A percentile compares a stretch with the other conserved stretches of the same genome.
phyloP scores from a whole-genome alignment of 768 basidiomycete genomes.

The Neoboletus magnificus region DNA sequence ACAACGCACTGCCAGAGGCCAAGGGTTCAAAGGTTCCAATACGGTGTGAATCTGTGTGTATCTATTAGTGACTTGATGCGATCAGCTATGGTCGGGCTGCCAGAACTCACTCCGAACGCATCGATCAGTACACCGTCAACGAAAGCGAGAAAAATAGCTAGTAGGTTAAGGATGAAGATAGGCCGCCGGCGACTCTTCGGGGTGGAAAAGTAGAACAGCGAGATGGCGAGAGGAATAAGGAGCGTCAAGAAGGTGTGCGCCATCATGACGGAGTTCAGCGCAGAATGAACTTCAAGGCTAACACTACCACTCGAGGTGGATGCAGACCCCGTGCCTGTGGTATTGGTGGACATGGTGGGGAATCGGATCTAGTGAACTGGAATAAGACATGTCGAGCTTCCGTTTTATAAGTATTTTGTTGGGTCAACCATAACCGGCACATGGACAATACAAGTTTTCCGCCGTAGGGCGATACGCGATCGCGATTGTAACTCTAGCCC shows the following conservation, averaged over 20 bases:
- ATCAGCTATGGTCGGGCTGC: not conserved
- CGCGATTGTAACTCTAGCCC: not conserved
- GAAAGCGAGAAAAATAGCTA: conserved; percentile 10
- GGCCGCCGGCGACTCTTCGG: conserved; percentile 13
- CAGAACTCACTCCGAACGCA: conserved; percentile 5
- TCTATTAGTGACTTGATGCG: not conserved
- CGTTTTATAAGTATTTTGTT: not conserved
- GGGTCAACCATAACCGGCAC: not conserved
- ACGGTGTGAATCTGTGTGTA: conserved; percentile 20
- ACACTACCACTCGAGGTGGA: not conserved
- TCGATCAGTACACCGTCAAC: conserved; percentile 14
- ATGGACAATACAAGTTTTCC: not conserved
- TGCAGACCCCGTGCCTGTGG: not conserved
- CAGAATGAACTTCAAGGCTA: conserved; percentile 5
- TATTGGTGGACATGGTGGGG: conserved; percentile 5
- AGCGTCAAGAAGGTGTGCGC: conserved; percentile 20
- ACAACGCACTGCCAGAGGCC: conserved; percentile 1
- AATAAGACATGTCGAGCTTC: not conserved
- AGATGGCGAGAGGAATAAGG: conserved; percentile 18
- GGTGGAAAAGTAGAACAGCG: conserved; percentile 24
- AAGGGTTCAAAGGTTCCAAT: conserved; percentile 19
- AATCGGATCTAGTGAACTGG: not conserved
- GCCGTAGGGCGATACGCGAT: not conserved
- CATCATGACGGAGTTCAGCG: conserved; percentile 22
- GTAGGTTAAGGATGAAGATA: conserved; percentile 20